Evolutionary conservation across 2,329 filamentous ascomycete species (phyloP), one percentile per base, ranked within the genome.

Genomic region (Rachicladosporium sp.): DNA sequence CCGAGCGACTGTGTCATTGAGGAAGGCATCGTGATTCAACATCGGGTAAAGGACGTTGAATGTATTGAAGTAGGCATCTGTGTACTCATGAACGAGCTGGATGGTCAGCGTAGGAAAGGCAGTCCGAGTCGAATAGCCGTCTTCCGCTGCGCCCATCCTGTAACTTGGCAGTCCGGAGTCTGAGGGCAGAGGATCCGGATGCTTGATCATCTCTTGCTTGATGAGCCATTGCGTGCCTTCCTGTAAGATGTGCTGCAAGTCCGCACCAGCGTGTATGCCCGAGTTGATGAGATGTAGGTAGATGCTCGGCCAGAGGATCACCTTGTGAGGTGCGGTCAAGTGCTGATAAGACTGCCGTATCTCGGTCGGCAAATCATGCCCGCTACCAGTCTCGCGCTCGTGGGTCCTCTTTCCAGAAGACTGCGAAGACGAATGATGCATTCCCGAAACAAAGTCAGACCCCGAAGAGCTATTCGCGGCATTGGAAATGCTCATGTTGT

Each of bases 1-100:
- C 4, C 61, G 54, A 1, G 59, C 55, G 5, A 77, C 50, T 2
- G 62, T 67, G 29, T 65, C 61, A 6, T 64, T 61, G 45, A 66
- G 58, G 51, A 78, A 78, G 13, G 56, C 59, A 23, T 72, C 65
- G n/a, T 70, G 63, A 45, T 77, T 72, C 51, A 78, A 61, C 29
- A 78, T 65, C 0, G 75, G 75, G 47, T 71, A 70, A 10, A 76
- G 50, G 9, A 73, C 61, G 49, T 78, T 78, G 56, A 74, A 73
- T 2, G 66, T 70, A 48, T 74, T 68, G 50, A 79, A 79, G 50
- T 73, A 79, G 1, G 66, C 64, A 36, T 69, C 70, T 42, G 65
- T 65, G 29, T 73, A 60, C 15, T 60, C 58, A 42, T 68, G 63
- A 56, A 77, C 69, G 2, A 60, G 60, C 4, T 72, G 65, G 9